Percentiles rank a stretch among this genome's conserved stretches.
phyloP scores from a whole-genome alignment of 768 basidiomycete genomes.

The Mycena sanguinolenta region DNA sequence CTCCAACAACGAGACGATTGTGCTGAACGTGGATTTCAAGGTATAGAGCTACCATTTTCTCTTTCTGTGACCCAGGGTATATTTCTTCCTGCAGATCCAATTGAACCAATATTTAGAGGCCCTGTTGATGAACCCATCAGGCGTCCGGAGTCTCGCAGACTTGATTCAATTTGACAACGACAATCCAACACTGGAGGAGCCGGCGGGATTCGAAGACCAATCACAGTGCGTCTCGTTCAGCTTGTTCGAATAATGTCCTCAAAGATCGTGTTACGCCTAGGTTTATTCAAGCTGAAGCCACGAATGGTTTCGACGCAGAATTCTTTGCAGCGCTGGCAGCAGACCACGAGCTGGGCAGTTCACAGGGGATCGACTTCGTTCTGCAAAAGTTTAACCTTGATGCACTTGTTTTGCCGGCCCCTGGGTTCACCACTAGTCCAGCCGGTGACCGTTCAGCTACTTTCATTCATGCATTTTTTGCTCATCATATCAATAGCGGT shows the following conservation, averaged over 20 bases:
- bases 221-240: slow-evolving; percentile 44
- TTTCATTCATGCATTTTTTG: background rate
- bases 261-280: slow-evolving; percentile 36
- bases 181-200: slow-evolving; percentile 64
- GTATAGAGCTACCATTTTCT: slow-evolving; percentile 42
- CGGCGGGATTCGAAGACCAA: slow-evolving; percentile 53
- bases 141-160: slow-evolving; percentile 67
- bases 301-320: slow-evolving; percentile 55
- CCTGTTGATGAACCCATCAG: slow-evolving; percentile 66
- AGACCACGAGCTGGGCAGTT: slow-evolving; percentile 62
- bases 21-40: slow-evolving; percentile 72
- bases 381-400: slow-evolving; percentile 62
- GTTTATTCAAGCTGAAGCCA: slow-evolving; percentile 54
- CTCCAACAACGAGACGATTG: slow-evolving; percentile 68
- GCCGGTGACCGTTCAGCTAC: slow-evolving; percentile 46
- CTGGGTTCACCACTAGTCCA: slow-evolving; percentile 54
- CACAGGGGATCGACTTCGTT: slow-evolving; percentile 67
- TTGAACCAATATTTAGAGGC: slow-evolving; percentile 62
- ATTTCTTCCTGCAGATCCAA: slow-evolving; percentile 58
- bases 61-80: background rate
- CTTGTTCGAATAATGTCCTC: background rate
- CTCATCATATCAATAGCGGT: slow-evolving; percentile 54
- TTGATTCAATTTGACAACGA: slow-evolving; percentile 69
- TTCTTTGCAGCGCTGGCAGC: slow-evolving; percentile 60
- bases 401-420: slow-evolving; percentile 64